These are phyloP conservation scores for Spathaspora hagerdaliae DNA, from an alignment of 805 yeast genomes.

Conservation along the genomic window DNA sequence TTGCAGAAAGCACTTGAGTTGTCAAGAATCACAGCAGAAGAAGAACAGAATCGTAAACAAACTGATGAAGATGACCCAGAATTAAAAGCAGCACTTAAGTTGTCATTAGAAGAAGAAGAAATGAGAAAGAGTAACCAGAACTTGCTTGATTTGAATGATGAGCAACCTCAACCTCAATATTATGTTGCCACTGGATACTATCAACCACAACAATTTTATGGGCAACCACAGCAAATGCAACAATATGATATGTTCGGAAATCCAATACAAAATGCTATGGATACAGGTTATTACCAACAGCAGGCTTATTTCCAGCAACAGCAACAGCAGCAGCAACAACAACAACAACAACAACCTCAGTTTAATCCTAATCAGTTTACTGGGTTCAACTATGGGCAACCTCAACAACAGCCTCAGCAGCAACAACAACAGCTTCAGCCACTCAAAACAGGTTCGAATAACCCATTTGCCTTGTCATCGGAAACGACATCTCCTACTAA, in stretches of 20 bases:
- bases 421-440: conserved; percentile 44
- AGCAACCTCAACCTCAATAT: conserved; percentile 28
- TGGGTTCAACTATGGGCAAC: conserved; percentile 27
- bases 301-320: conserved; percentile 19
- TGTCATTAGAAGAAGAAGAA: conserved; percentile 76
- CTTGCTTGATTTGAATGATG: conserved; percentile 51
- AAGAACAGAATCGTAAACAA: conserved; percentile 54
- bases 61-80: conserved; percentile 51
- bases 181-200: conserved; percentile 23
- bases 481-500: conserved; percentile 13
- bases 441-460: conserved; percentile 67
- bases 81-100: conserved; percentile 62
- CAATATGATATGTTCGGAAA: conserved; percentile 65
- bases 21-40: conserved; percentile 77
- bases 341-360: conserved; percentile 30
- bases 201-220: conserved; percentile 11
- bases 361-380: conserved; percentile 26
- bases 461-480: conserved; percentile 61
- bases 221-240: conserved; percentile 19
- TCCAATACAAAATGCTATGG: conserved; percentile 53
- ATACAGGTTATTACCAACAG: conserved; percentile 50
- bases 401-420: conserved; percentile 16
- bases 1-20: conserved; percentile 77
- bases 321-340: conserved; percentile 30
- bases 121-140: conserved; percentile 51